Base-by-base conservation (phyloP, 441 rosid species). In the Breynia disticha region DNA sequence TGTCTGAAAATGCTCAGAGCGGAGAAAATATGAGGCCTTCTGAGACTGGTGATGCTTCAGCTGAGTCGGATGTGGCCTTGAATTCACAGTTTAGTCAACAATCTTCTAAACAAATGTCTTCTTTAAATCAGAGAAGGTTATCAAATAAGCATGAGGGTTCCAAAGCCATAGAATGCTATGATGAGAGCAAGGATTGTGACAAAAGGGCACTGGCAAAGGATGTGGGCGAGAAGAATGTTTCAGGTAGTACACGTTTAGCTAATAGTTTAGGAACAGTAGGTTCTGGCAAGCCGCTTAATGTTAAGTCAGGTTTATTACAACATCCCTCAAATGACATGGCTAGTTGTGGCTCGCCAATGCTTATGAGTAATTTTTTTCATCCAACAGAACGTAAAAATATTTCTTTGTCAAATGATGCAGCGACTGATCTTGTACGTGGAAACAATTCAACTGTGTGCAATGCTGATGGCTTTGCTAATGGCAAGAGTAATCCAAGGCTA, bases 1-100 rank as follows among this genome's bases (percentile, higher is more conserved):
- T 78, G 57, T 76, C 78, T 59, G 80, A 76, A 61, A 79, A 64
- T 73, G 76, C 76, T 38, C 82, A 85, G 57, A 83, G 79, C 67
- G 81, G 77, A 78, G 75, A 67, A 65, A 72, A 47, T 19, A 6
- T 55, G 43, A 78, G 78, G 77, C 60, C 67, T 59, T 72, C 78
- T 55, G 71, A 73, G 50, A 45, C 28, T 54, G 73, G 63, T 19
- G 82, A 73, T 51, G 76, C 70, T 61, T 73, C 71, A 15, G 76
- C 55, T 58, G 76, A 67, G 63, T 68, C 58, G 54, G 71, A 60
- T 60, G 68, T 69, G 60, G 54, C 35, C 56, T 69, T 60, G 0
- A 75, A 79, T 73, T 21, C 62, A 18, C 48, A 61, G 43, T 52
- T 62, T 55, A 65, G 59, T 61, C 55, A 63, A 46, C 67, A 63